Percentiles rank a stretch among this genome's conserved stretches.
Conservation (phyloP, 2,329 filamentous ascomycete genomes). For the Cercospora zeina region DNA sequence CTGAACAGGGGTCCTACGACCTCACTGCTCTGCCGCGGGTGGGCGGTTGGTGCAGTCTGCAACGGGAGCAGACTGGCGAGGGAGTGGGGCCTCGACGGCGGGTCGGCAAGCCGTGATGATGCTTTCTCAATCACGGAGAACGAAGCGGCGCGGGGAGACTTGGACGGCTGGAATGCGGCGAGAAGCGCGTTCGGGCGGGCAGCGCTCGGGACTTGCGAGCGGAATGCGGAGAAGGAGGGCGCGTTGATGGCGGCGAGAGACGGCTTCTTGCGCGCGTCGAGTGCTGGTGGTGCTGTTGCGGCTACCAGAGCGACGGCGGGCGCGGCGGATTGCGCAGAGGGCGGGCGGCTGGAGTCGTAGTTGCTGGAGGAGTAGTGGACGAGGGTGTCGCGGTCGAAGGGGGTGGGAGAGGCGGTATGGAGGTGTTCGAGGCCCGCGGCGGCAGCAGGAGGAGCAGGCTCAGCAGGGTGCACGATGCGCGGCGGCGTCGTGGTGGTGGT, state of each 20-base stretch:
- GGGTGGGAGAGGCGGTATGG: constrained; percentile 4
- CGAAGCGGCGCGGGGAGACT: constrained; percentile 50
- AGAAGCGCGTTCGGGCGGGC: constrained; percentile 13
- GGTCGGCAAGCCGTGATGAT: constrained; percentile 42
- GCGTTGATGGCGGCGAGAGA: constrained; percentile 31
- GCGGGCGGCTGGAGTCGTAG: constrained; percentile 17
- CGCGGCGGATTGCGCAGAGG: constrained; percentile 19
- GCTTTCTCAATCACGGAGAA: constrained; percentile 47
- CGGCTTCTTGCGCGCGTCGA: constrained; percentile 15
- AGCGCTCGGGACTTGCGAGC: constrained; percentile 39
- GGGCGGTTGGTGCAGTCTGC: constrained; percentile 1
- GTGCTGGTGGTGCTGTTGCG: constrained; percentile 1
- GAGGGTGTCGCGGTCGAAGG: neutral
- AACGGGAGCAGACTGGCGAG: constrained; percentile 37
- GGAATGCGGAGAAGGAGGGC: constrained; percentile 49
- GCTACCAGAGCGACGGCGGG: constrained; percentile 39
- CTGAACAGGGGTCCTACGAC: constrained; percentile 7
- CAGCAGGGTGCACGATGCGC: neutral
- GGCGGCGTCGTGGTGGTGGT: constrained; percentile 7
- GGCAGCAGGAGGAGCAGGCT: neutral
- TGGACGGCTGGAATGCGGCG: constrained; percentile 50
- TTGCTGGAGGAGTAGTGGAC: constrained; percentile 16
- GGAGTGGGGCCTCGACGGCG: constrained; percentile 37
- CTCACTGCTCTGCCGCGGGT: constrained; percentile 8
- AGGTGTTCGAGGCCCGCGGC: neutral